Base-by-base conservation (phyloP, 164 flowering plant genomes). In the Liriodendron chinense region DNA sequence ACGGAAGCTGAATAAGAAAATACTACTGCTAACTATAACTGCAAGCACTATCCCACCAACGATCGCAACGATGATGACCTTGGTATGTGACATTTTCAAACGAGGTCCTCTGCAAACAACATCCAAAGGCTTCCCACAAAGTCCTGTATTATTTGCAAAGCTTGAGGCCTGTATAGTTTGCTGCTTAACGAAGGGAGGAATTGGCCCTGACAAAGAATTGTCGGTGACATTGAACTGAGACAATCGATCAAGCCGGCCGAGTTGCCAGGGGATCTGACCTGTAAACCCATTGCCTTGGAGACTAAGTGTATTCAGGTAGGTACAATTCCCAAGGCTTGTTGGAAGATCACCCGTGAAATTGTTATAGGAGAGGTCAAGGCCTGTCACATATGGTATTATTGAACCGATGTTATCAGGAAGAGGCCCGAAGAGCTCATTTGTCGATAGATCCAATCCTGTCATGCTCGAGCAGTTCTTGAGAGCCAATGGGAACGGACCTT, bases 351-450 rank as follows among this genome's bases (percentile, higher is more conserved):
- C 98, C 0, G 88, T 77, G 64, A 93, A 87, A 23, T 70, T 69
- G 80, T 93, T 93, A 12, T 84, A 85, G 1, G 98, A 93, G 63
- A 93, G 93, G 79, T 89, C 92, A 22, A 93, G 89, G 5, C 75
- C 7, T 3, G 91, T 86, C 53, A 83, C 81, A 68, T 14, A 87
- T 1, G 9, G 12, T 6, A 89, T 24, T 2, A 76, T 21, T 0
- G 53, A 4, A 2, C 85, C 77, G 28, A 93, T 87, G 71, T 90
- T 68, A 9, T 59, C 5, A 9, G 98, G 98, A 69, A 93, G 71
- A 20, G 76, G 2, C 50, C 98, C 98, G 28, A 62, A 74, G 7
- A 93, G 50, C 1, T 78, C 68, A 74, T 93, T n/a, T n/a, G n/a
- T n/a, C n/a, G n/a, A n/a, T n/a, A n/a, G n/a, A n/a, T n/a, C n/a